These are phyloP conservation scores for Penicillium arizonense DNA, from an alignment of 495 filamentous ascomycete species.

Conservation along the genomic window DNA sequence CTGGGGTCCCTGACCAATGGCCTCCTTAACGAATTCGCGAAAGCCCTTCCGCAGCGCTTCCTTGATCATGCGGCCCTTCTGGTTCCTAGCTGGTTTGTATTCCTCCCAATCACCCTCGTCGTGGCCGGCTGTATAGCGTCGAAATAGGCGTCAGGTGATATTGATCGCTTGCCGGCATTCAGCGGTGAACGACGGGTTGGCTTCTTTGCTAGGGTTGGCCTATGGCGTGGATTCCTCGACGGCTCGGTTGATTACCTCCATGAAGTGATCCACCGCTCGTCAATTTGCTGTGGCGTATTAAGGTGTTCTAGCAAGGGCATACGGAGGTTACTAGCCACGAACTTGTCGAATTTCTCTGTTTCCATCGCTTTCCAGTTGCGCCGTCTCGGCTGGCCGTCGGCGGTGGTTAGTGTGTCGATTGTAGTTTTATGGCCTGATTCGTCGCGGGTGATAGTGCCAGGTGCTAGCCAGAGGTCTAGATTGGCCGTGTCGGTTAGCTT, in stretches of 20 bases:
- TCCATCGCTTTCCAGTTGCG: slow-evolving; percentile 17
- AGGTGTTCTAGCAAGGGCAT: no score
- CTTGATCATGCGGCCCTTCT: neutral
- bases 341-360: slow-evolving; percentile 1
- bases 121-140: neutral
- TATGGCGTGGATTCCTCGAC: slow-evolving; percentile 8
- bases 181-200: slow-evolving; percentile 5
- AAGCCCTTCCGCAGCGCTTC: neutral
- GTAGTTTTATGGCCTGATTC: no score
- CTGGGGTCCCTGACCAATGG: slow-evolving; percentile 2
- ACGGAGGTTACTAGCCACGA: no score
- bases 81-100: neutral
- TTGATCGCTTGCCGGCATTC: no score
- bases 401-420: no score
- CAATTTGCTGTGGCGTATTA: neutral
- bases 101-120: neutral
- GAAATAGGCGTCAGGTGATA: neutral
- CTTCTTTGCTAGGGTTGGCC: slow-evolving; percentile 4
- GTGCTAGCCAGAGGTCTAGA: no score
- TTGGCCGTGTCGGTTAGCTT: no score
- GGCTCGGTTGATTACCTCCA: neutral
- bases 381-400: no score
- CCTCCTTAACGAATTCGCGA: neutral
- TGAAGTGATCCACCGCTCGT: neutral
- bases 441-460: no score